Evolutionary conservation across 768 basidiomycete species (phyloP), one percentile per base, ranked within the genome.

Genomic region (Tylopilus sp.): DNA sequence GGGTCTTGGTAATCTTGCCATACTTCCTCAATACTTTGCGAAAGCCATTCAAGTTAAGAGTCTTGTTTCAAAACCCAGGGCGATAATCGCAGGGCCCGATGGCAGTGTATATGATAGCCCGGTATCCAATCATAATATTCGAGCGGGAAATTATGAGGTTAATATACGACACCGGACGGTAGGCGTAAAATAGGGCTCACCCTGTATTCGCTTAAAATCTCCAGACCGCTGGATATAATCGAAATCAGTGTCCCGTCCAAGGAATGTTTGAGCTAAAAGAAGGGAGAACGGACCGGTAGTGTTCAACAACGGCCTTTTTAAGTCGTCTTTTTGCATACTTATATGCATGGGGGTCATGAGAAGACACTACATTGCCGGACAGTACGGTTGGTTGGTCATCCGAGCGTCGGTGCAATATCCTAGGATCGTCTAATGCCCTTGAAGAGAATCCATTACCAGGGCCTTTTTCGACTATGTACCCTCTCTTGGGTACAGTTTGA

Each of bases 11-110:
- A 4, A 79, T 70, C 65, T 91, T 94, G 62, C 87, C 88, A 55
- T 90, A 93, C 66, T 92, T 93, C 70, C 88, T 92, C 50, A 93
- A 65, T 0, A 84, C 85, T 65, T 93, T 93, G 23, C 88, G 77
- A 66, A 97, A 93, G 1, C 95, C 97, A 1, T 91, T 89, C 10
- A 93, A 68, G 66, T 99, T 98, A 36, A 98, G 69, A 40, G 88
- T 82, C 86, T 91, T 56, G 9, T 25, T 25, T 22, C 10, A 35
- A 31, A 25, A 40, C n/a, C 35, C 13, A 22, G 22, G 21, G 22
- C 7, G 48, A 48, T 17, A 9, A 30, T 36, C 25, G 43, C 9
- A 20, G 20, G 20, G 15, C 18, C 18, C 49, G 36, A 26, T 17
- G 18, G 41, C 26, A 47, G 44, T 26, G 41, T 7, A 12, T 20